phyloP scores from a whole-genome alignment of 345 rosid genomes.

The Eucalyptus curtisii region DNA sequence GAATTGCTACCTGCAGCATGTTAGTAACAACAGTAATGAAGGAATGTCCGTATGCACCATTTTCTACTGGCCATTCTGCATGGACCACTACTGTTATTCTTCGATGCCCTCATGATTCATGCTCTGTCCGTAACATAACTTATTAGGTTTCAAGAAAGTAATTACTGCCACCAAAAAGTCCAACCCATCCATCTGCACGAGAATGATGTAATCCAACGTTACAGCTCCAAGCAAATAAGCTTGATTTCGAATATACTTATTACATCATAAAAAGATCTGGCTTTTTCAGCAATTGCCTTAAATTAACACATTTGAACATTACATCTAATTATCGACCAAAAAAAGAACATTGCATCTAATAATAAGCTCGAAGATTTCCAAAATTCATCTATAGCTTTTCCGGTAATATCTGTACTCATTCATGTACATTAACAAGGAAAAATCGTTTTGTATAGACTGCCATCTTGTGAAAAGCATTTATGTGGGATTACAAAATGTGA shows the following conservation, averaged over 20 bases:
- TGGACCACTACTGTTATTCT: neutral
- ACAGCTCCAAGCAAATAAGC: neutral
- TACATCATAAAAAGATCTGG: neutral
- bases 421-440: neutral
- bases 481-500: slow-evolving; percentile 1
- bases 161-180: neutral
- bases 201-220: neutral
- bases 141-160: neutral
- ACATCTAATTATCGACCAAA: neutral
- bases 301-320: neutral
- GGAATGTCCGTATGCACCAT: too few relatives aligned
- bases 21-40: neutral
- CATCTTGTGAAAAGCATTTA: neutral
- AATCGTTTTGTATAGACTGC: neutral
- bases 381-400: neutral
- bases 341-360: neutral
- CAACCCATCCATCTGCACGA: neutral
- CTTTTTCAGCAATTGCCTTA: neutral
- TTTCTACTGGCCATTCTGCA: neutral
- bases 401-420: neutral
- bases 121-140: neutral
- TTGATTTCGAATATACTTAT: neutral
- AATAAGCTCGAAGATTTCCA: neutral
- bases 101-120: neutral
- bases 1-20: neutral